Conservation (phyloP, 2,329 filamentous ascomycete species). For the Emergomyces orientalis region DNA sequence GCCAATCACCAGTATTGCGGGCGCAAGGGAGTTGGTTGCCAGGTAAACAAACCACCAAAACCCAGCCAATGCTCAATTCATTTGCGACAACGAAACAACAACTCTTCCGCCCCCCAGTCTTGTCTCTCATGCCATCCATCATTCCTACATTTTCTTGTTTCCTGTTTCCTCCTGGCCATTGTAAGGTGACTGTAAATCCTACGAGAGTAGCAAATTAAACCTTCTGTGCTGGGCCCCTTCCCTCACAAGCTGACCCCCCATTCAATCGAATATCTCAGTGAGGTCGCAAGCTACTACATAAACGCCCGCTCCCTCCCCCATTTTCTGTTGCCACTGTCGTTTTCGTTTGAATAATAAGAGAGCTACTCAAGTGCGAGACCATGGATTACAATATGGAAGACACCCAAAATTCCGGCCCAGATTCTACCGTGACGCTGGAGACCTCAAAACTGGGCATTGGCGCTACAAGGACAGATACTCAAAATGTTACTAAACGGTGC, state of each 20-base stretch:
- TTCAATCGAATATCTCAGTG: not conserved
- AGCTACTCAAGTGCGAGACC: conserved; percentile 5
- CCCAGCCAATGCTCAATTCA: not conserved
- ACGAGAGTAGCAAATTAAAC: not conserved
- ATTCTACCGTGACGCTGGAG: conserved; percentile 43
- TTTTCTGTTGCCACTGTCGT: not conserved
- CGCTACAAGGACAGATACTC: conserved; percentile 53
- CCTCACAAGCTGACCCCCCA: not conserved
- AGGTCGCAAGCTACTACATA: not conserved
- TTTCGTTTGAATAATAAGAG: not conserved
- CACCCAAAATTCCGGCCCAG: conserved; percentile 58
- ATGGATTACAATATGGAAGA: conserved; percentile 53
- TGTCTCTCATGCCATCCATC: not conserved
- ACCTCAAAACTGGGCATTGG: conserved; percentile 51
- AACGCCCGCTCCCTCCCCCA: not conserved
- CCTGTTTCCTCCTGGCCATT: not conserved
- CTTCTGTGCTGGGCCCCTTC: not conserved
- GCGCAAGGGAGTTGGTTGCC: conserved; percentile 11
- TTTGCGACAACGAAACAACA: not conserved
- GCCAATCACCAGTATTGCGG: not conserved
- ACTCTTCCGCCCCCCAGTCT: not conserved
- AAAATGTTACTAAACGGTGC: conserved; percentile 71
- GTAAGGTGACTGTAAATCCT: not conserved
- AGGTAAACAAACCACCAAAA: conserved; percentile 14
- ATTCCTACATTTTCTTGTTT: not conserved